Conservation (phyloP, 768 basidiomycete species). For the Suillus subaureus region DNA sequence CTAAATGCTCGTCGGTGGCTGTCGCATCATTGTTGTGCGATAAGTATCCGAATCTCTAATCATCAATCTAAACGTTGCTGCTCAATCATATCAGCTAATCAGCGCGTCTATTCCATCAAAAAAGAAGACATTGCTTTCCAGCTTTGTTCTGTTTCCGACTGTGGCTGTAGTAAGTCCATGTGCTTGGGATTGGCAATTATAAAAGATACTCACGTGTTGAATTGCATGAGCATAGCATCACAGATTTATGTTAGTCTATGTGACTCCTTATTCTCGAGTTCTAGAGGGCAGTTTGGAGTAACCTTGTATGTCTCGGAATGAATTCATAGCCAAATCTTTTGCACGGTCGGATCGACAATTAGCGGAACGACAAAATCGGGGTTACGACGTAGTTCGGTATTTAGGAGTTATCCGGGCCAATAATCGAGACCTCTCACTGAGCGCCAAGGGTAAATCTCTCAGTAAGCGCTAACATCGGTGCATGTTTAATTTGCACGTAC, state of each 20-base stretch:
- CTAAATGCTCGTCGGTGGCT: not conserved
- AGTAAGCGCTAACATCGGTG: too few species aligned
- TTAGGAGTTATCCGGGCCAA: too few species aligned
- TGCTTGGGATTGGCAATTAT: not conserved
- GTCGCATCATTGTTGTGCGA: not conserved
- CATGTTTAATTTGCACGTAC: too few species aligned
- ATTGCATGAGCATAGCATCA: not conserved
- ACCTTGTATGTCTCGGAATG: not conserved
- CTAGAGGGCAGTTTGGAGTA: not conserved
- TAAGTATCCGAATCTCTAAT: not conserved
- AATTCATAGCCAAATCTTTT: too few species aligned
- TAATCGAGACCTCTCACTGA: too few species aligned
- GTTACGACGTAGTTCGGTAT: too few species aligned
- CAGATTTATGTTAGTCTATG: not conserved
- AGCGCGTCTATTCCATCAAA: not conserved
- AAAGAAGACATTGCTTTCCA: not conserved
- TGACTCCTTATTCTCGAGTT: not conserved
- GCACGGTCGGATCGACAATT: too few species aligned
- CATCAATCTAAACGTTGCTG: too few species aligned
- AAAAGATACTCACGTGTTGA: not conserved
- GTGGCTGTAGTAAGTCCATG: not conserved
- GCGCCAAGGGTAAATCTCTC: too few species aligned
- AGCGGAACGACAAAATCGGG: too few species aligned
- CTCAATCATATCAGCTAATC: not conserved
- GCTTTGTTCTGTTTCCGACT: not conserved